Evolutionary conservation across 2,329 filamentous ascomycete genomes (phyloP), one percentile per base, ranked within the genome.

Genomic region (Claviceps sp.): DNA sequence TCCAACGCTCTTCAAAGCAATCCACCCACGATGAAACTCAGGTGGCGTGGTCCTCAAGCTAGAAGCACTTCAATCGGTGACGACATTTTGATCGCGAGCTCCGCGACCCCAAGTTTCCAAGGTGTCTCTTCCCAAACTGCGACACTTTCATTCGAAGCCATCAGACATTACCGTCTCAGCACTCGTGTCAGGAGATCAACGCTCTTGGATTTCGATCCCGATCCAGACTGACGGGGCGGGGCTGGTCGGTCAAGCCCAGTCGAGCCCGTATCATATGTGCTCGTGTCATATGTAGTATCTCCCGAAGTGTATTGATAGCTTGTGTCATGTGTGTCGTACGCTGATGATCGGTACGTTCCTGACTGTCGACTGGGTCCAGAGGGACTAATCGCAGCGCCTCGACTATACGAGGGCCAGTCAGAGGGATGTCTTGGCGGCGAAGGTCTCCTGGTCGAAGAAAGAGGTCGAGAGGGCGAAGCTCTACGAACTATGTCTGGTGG

Each of bases 121-220:
- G 5, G 14, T 26, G 3, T 44, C 24, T 24, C 16, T 44, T 38
- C 4, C 18, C 38, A 48, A n/a, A 24, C 18, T 46, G 30, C 2
- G 22, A 9, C 34, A n/a, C 47, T 50, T 14, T 37, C 34, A 40
- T 22, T 8, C 24, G 9, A 46, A 24, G 13, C 22, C 42, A 22
- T 22, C 41, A 43, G 41, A 13, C 53, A 52, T 63, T 58, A 80
- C 58, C 74, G 72, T 50, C 75, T 70, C 57, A 77, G 62, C 65
- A 80, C 73, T 37, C 80, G 79, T 49, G 79, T 81, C 45, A 83
- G 78, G 22, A 83, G 70, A 66, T 83, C 79, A 59, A 82, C 79
- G 66, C 78, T 82, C 66, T 76, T 80, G 37, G 78, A 77, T 47
- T 79, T 71, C 57, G 76, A 71, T 64, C 79, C 79, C 41, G 70